Evolutionary conservation across 192 early-diverging fungal species (phyloP).

Genomic region (Rhizophagus clarus): DNA sequence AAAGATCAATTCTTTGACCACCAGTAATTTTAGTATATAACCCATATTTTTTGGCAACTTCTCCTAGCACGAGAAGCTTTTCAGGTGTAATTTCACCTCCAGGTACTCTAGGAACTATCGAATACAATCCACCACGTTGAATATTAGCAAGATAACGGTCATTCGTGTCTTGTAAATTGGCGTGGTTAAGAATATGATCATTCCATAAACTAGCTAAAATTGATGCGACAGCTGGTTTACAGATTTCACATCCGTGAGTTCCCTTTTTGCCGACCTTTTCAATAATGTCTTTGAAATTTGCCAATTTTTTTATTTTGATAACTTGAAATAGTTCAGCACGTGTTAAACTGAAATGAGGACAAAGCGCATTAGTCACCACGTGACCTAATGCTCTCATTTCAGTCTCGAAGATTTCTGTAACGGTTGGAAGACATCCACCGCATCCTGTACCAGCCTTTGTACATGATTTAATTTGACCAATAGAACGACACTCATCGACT

Average conservation of each 20-base stretch:
- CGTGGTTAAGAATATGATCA: slow-evolving; percentile 61
- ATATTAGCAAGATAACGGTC: slow-evolving; percentile 72
- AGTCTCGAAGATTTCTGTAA: slow-evolving; percentile 58
- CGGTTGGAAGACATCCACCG: slow-evolving; percentile 64
- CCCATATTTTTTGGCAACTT: slow-evolving; percentile 64
- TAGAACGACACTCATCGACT: slow-evolving; percentile 41
- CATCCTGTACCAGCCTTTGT: slow-evolving; percentile 64
- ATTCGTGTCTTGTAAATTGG: slow-evolving; percentile 66
- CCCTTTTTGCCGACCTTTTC: slow-evolving; percentile 41
- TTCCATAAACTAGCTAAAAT: slow-evolving; percentile 68
- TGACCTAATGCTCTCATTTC: slow-evolving; percentile 62
- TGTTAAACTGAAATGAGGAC: slow-evolving; percentile 62
- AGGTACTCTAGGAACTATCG: slow-evolving; percentile 64
- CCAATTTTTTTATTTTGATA: slow-evolving; percentile 55
- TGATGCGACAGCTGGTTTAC: slow-evolving; percentile 64
- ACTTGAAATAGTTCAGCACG: slow-evolving; percentile 65
- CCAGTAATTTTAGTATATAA: slow-evolving; percentile 73
- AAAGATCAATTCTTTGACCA: slow-evolving; percentile 70
- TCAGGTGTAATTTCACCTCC: slow-evolving; percentile 73
- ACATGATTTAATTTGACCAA: slow-evolving; percentile 62
- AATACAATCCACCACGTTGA: slow-evolving; percentile 68
- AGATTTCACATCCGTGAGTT: slow-evolving; percentile 59
- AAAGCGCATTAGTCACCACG: slow-evolving; percentile 56
- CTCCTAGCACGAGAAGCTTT: slow-evolving; percentile 58
- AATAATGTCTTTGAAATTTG: slow-evolving; percentile 57